Evolutionary conservation across 106 monocot genomes (phyloP), one percentile per base, ranked within the genome.

Genomic region (Platanthera zijinensis): DNA sequence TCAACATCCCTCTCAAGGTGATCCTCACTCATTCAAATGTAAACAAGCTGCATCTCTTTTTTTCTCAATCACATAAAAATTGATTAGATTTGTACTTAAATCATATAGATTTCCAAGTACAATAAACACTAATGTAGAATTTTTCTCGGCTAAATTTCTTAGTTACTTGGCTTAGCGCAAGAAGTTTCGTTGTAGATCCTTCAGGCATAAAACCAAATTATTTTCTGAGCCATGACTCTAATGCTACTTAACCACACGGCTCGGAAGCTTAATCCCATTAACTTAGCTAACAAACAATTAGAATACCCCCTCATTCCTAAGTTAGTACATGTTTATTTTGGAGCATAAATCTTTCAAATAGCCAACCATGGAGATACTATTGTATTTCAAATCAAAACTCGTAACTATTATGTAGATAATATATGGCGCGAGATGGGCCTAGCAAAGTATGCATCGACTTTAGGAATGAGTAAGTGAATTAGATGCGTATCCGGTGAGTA

Each of bases 181-280:
- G 6, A 5, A 61, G 7, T n/a, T 21, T 7, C 9, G 21, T 19
- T 19, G 4, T 7, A 14, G 21, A 61, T 19, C 59, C 2, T 61
- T 21, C 25, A 66, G 66, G 66, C 66, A 66, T 66, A 66, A 25
- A 61, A 66, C 5, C 30, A 66, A 66, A 66, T 63, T 25, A 25
- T 19, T 32, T 32, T 64, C 11, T 25, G 64, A 8, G 30, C 64
- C 52, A 53, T 39, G 39, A 25, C 64, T 28, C 64, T 64, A 64
- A 9, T 25, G 22, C 3, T 25, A 22, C 19, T 28, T 64, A 2
- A 64, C 10, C 7, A 64, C 10, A 64, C 28, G 25, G 10, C 64
- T 11, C 6, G 11, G 11, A 28, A 28, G 10, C 10, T 9, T 7
- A 30, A 64, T 28, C 64, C 21, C 25, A 9, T 64, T 25, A 28